Percentiles rank a stretch among this genome's conserved stretches.
Evolutionary conservation across 2,329 filamentous ascomycete genomes (phyloP).

Genomic region (Cytospora piceicola): DNA sequence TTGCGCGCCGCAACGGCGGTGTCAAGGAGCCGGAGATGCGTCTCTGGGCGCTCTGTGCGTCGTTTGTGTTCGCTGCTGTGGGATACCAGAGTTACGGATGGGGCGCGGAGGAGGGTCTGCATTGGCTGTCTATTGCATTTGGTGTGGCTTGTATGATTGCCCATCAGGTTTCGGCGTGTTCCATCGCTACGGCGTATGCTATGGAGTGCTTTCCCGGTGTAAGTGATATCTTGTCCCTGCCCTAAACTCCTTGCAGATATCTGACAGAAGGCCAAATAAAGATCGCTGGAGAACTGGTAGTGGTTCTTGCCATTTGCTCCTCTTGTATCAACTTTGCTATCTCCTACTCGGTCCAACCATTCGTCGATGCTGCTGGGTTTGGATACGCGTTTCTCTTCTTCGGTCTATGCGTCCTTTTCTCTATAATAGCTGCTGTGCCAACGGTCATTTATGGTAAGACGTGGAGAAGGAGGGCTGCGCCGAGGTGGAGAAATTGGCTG

Average conservation of each 20-base stretch:
- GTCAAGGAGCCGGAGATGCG: constrained; percentile 45
- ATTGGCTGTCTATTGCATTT: constrained; percentile 43
- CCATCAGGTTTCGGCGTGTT: constrained; percentile 45
- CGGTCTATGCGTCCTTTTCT: constrained; percentile 38
- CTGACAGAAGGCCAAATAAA: constrained; percentile 18
- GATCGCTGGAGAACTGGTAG: constrained; percentile 44
- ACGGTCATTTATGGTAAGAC: constrained; percentile 41
- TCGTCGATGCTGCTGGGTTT: constrained; percentile 41
- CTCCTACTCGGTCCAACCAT: constrained; percentile 45
- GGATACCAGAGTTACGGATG: constrained; percentile 46
- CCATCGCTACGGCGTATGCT: constrained; percentile 45
- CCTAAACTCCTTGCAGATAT: background rate
- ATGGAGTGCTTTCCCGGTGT: constrained; percentile 46
- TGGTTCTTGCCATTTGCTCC: constrained; percentile 43
- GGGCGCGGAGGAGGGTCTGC: constrained; percentile 40
- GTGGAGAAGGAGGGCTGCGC: constrained; percentile 35
- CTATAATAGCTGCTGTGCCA: constrained; percentile 36
- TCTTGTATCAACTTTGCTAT: constrained; percentile 40
- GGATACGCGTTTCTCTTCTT: constrained; percentile 42
- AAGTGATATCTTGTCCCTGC: constrained; percentile 11
- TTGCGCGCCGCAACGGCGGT: constrained; percentile 41
- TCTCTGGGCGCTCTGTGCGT: constrained; percentile 41
- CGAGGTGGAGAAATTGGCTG: constrained; percentile 2
- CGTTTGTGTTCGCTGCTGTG: constrained; percentile 39
- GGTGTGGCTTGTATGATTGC: constrained; percentile 45